phyloP scores from a whole-genome alignment of 2,329 filamentous ascomycete genomes.

The Sclerotinia nivalis region DNA sequence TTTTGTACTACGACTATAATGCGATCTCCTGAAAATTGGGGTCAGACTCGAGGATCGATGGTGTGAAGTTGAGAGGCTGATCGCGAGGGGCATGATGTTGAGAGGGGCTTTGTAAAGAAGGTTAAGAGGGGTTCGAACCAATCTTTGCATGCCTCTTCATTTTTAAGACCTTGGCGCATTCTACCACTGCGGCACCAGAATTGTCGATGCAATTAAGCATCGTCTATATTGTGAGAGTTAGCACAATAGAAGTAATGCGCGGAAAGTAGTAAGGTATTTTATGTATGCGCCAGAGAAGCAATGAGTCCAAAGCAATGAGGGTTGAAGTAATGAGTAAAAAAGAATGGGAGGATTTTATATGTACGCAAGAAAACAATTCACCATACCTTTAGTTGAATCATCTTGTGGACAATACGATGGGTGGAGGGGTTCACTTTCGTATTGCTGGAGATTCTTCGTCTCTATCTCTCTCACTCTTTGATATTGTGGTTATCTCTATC shows the following conservation, averaged over 20 bases:
- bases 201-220: slow-evolving; percentile 99
- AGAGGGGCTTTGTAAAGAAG: neutral
- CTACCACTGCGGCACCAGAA: slow-evolving; percentile 94
- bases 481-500: neutral
- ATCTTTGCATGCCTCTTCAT: slow-evolving; percentile 88
- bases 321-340: neutral
- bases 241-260: neutral
- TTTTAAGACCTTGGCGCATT: slow-evolving; percentile 90
- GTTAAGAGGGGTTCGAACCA: slow-evolving; percentile 56
- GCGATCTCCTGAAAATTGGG: slow-evolving; percentile 69
- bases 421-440: slow-evolving; percentile 18
- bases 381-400: slow-evolving; percentile 86
- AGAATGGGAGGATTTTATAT: neutral
- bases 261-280: neutral
- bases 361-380: neutral
- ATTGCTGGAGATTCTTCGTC: slow-evolving; percentile 10
- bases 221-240: slow-evolving; percentile 58
- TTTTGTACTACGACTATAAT: slow-evolving; percentile 98
- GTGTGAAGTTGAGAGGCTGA: neutral
- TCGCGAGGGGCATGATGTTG: neutral
- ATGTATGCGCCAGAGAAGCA: slow-evolving; percentile 3
- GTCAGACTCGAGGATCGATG: neutral
- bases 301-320: neutral
- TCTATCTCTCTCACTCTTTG: neutral
- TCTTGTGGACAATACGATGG: slow-evolving; percentile 51